Evolutionary conservation across 2,329 filamentous ascomycete genomes (phyloP), one percentile per base, ranked within the genome.

Genomic region (Microthyrium microscopicum): DNA sequence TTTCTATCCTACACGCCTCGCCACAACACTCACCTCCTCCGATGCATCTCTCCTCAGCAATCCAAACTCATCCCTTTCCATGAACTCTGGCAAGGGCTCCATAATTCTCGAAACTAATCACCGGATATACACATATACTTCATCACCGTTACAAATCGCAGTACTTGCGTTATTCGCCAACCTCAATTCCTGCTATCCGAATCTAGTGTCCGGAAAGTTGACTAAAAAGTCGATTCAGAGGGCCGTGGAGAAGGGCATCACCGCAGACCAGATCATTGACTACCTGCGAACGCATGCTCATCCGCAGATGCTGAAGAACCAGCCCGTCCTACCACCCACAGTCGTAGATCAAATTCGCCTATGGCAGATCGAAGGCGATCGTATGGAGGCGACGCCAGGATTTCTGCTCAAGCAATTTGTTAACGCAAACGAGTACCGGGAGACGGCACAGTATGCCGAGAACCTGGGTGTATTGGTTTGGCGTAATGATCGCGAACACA

Each of bases 91-190:
- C 13, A 74, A 75, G 46, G 85, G 85, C 41, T 89, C 83, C 60
- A 83, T 98, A 50, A 85, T 98, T 47, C 72, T 98, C 43, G 89
- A 98, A 61, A 98, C 89, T 6, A 98, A 98, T 58, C 95, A 94
- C 60, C 80, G 89, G 18, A 61, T 98, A 44, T 98, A 98, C 60
- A 89, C 89, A 20, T 98, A 98, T 60, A 95, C 91, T 5, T 77
- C 79, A 21, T 93, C 84, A 0, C 82, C 85, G 0, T 71, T 98
- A 1, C 87, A 94, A 54, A 98, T 95, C 42, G 83, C 84, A 34
- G 83, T 98, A 39, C 74, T 98, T 29, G 76, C 77, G 25, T 77
- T 98, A 41, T 98, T 98, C 60, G 72, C 77, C 32, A 77, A 78
- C 39, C 74, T 98, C 35, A 77, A 77, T 45, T 84, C 85, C 54